Conservation (phyloP, 2,329 filamentous ascomycete species). For the Ceratocystis variospora region DNA sequence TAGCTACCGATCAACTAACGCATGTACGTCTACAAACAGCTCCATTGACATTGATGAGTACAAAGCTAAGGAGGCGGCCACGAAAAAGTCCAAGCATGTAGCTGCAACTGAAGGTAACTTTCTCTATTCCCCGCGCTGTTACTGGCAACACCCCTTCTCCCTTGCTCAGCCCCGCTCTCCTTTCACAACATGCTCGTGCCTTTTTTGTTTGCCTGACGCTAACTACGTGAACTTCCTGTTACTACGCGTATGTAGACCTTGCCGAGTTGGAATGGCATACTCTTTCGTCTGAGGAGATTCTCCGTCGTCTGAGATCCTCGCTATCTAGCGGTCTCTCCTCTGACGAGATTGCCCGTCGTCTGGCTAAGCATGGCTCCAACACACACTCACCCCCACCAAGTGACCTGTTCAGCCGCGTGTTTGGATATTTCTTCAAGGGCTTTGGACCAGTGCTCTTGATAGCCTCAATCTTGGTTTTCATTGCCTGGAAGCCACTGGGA, state of each 20-base stretch:
- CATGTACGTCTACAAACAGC: constrained; percentile 22
- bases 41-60: constrained; percentile 44
- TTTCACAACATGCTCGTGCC: not conserved
- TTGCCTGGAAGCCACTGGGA: constrained; percentile 64
- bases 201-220: not conserved
- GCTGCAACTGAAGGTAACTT: constrained; percentile 8
- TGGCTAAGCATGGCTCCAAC: constrained; percentile 52
- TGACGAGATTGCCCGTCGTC: constrained; percentile 41
- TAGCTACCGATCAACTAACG: not conserved
- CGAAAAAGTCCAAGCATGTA: constrained; percentile 14
- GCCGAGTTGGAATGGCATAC: constrained; percentile 55
- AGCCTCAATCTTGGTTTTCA: constrained; percentile 57
- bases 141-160: not conserved
- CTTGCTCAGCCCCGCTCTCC: not conserved
- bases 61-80: constrained; percentile 32
- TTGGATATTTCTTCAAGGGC: constrained; percentile 57
- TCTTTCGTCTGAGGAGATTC: constrained; percentile 43
- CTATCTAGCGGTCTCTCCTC: constrained; percentile 43
- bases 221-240: not conserved
- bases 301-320: constrained; percentile 44
- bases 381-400: constrained; percentile 52
- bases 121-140: not conserved
- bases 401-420: constrained; percentile 39
- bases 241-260: constrained; percentile 34
- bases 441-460: constrained; percentile 59